These are phyloP conservation scores for Singerocomus inundabilis DNA, from an alignment of 1,284 basidiomycete genomes.

Conservation along the genomic window DNA sequence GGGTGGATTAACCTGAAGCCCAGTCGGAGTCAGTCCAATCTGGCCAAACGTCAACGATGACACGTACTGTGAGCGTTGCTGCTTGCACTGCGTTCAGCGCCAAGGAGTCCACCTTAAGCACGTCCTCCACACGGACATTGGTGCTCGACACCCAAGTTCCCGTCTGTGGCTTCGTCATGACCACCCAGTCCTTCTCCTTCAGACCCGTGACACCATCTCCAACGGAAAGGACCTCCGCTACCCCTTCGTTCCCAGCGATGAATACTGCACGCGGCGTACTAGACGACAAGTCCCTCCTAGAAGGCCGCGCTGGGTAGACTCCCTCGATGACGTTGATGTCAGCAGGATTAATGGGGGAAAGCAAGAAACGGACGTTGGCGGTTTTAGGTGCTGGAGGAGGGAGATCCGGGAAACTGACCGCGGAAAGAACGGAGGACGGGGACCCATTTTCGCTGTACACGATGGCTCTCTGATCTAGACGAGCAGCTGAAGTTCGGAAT, in stretches of 20 bases:
- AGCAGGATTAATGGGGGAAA: conserved; percentile 80
- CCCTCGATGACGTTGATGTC: conserved; percentile 83
- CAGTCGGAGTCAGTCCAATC: background rate
- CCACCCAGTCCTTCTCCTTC: conserved; percentile 67
- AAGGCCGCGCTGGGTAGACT: conserved; percentile 71
- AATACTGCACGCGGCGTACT: conserved; percentile 41
- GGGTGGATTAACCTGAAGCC: conserved; percentile 72
- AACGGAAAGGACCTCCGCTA: conserved; percentile 64
- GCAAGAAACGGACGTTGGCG: conserved; percentile 65
- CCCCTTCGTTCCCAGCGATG: conserved; percentile 78
- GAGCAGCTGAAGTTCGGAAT: conserved; percentile 21
- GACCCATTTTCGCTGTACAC: conserved; percentile 61
- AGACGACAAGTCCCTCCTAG: conserved; percentile 38
- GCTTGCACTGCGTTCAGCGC: conserved; percentile 60
- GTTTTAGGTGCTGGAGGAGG: conserved; percentile 52
- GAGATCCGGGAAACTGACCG: conserved; percentile 51
- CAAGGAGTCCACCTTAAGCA: conserved; percentile 58
- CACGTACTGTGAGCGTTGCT: conserved; percentile 65
- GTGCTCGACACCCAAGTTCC: conserved; percentile 77
- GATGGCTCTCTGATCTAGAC: conserved; percentile 53
- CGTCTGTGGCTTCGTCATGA: conserved; percentile 64
- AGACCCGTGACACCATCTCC: conserved; percentile 53
- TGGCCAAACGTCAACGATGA: background rate
- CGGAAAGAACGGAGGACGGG: conserved; percentile 56
- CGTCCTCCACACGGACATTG: conserved; percentile 53